A percentile compares a stretch with the other conserved stretches of the same genome.
phyloP scores from a whole-genome alignment of 257 asterid species.

The Solanum appendiculatum region DNA sequence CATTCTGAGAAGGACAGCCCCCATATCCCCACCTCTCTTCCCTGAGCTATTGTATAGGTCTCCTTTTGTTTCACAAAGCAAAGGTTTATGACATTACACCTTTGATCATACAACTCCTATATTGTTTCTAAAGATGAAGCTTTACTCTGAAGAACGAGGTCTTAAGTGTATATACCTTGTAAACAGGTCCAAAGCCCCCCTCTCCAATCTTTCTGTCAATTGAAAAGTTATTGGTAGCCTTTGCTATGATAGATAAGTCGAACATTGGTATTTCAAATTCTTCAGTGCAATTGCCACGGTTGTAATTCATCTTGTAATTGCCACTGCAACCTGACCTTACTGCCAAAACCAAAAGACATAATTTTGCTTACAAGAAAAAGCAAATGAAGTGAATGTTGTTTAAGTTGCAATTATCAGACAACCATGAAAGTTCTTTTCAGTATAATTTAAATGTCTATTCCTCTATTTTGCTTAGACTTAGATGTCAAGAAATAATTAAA shows the following conservation, averaged over 20 bases:
- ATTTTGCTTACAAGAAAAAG: background rate
- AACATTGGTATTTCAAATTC: conserved; percentile 30
- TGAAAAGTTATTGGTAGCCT: conserved; percentile 37
- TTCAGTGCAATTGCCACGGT: background rate
- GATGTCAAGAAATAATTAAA: background rate
- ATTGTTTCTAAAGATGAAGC: background rate
- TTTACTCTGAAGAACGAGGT: background rate
- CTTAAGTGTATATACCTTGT: conserved; percentile 22
- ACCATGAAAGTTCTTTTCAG: background rate
- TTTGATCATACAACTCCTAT: background rate
- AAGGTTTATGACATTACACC: background rate
- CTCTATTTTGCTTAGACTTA: background rate
- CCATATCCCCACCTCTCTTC: background rate
- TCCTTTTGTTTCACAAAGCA: background rate
- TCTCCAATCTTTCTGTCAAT: conserved; percentile 31
- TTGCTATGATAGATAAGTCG: conserved; percentile 14
- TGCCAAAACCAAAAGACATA: background rate
- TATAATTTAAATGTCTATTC: background rate
- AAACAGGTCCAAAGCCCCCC: conserved; percentile 64
- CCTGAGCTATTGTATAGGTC: background rate
- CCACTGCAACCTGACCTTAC: background rate
- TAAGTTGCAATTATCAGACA: background rate
- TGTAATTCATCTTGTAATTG: background rate
- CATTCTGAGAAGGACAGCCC: background rate
- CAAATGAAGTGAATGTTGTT: background rate